Base-by-base conservation (phyloP, 768 basidiomycete genomes). In the Baorangia bicolor region DNA sequence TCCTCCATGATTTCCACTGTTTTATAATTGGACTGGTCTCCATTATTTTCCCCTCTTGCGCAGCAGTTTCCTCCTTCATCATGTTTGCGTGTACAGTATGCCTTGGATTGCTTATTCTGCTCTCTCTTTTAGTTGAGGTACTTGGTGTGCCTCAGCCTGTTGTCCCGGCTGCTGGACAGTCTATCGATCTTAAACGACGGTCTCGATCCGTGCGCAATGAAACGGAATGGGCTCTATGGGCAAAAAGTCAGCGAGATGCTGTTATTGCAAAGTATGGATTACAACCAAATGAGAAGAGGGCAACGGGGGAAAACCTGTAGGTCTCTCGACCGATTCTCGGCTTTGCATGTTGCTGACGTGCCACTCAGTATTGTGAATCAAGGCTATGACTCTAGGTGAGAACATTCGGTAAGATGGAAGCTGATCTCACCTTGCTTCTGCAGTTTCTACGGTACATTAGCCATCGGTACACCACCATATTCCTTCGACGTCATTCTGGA, bases 311-410 rank as follows among this genome's bases (percentile, higher is more conserved):
- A 39, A 81, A 82, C 61, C 64, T 80, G 83, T 83, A 62, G 0
- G 61, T 53, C 21, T 25, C 44, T 12, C 41, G 45, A 55, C 23
- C 11, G 25, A 37, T 45, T 9, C 4, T 20, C 18, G 31, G 10
- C 5, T 13, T 8, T 23, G 1, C 37, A 13, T 25, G 37, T 35
- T 2, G 41, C 43, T 68, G 35, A 66, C 20, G 8, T 43, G 31
- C 25, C 23, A 4, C 20, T 21, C 62, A 89, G 87, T 27, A 67
- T 88, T 7, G 77, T 81, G 35, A 83, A 88, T 59, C 84, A 88
- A 71, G 81, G 81, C 41, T 70, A 74, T 12, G 89, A 91, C 64
- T 81, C 85, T 7, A 84, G 80, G 85, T 84, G 63, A 49, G 53
- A 9, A 4, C 28, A 11, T 46, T 27, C 3, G 10, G 5, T 27